Conservation (phyloP, 1,284 basidiomycete genomes). For the Cronartium ribicola region DNA sequence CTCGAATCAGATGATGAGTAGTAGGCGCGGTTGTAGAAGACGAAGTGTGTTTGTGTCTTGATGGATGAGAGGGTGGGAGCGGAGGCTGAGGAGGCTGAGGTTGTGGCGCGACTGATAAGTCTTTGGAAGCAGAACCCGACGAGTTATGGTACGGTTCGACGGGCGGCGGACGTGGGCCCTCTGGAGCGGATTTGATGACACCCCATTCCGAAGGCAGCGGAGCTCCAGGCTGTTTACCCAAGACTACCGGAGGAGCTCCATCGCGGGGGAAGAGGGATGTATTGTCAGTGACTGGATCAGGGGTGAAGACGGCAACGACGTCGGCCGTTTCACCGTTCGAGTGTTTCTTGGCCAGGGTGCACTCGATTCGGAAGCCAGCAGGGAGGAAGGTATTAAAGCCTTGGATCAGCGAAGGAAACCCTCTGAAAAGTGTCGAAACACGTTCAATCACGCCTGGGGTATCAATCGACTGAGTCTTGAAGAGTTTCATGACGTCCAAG, state of each 20-base stretch:
- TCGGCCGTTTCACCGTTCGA: conserved; percentile 19
- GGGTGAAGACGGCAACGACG: conserved; percentile 37
- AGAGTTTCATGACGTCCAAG: conserved; percentile 42
- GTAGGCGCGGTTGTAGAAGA: conserved; percentile 1
- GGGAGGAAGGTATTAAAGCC: conserved; percentile 53
- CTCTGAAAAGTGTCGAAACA: conserved; percentile 52
- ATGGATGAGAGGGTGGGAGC: not conserved
- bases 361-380: conserved; percentile 53
- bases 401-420: conserved; percentile 52
- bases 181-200: conserved; percentile 8
- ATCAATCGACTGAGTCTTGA: conserved; percentile 48
- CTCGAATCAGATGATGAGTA: conserved; percentile 9
- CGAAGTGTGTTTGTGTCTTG: not conserved
- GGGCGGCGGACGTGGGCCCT: conserved; percentile 13
- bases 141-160: not conserved
- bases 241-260: conserved; percentile 17
- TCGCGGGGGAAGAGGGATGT: conserved; percentile 40
- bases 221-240: conserved; percentile 12
- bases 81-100: conserved; percentile 10
- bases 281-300: conserved; percentile 26
- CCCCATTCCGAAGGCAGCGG: conserved; percentile 28
- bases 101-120: conserved; percentile 1
- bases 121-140: conserved; percentile 5
- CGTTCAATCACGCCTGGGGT: conserved; percentile 53
- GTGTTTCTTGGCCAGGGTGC: conserved; percentile 40